Conservation (phyloP, 768 basidiomycete species). For the Termitomyces bulborhizus region DNA sequence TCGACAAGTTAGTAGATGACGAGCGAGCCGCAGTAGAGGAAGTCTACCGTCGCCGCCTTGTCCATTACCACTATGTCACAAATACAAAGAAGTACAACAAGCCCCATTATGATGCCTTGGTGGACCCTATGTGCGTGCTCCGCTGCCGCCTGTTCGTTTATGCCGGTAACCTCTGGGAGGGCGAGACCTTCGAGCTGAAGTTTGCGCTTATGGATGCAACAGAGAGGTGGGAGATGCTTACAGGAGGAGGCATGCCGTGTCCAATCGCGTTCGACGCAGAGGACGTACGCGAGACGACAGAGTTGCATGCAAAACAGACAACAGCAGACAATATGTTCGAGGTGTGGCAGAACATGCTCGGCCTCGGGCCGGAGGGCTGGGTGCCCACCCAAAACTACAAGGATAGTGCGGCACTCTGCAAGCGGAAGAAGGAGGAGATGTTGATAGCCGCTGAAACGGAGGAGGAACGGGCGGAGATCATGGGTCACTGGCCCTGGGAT, state of each 20-base stretch:
- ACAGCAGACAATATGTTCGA: no score
- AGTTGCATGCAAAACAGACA: background rate
- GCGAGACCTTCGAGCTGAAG: no score
- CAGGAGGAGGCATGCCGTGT: background rate
- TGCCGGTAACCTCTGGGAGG: no score
- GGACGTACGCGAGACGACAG: background rate
- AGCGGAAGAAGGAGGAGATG: background rate
- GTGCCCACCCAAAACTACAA: background rate
- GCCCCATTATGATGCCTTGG: no score
- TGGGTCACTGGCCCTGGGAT: background rate
- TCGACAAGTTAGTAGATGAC: background rate
- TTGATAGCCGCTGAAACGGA: background rate
- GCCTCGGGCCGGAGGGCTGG: background rate
- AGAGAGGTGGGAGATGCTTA: background rate
- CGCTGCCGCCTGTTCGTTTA: no score
- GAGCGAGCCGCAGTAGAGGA: background rate
- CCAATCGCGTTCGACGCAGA: background rate
- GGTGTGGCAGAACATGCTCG: background rate
- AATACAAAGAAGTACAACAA: no score
- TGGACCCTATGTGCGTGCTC: no score
- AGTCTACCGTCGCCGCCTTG: background rate
- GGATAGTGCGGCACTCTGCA: background rate
- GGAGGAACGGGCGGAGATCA: background rate
- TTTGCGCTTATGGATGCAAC: no score
- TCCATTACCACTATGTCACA: no score